These are phyloP conservation scores for Peronospora farinosa DNA, from an alignment of 352 stramenopile genomes.

Conservation along the genomic window DNA sequence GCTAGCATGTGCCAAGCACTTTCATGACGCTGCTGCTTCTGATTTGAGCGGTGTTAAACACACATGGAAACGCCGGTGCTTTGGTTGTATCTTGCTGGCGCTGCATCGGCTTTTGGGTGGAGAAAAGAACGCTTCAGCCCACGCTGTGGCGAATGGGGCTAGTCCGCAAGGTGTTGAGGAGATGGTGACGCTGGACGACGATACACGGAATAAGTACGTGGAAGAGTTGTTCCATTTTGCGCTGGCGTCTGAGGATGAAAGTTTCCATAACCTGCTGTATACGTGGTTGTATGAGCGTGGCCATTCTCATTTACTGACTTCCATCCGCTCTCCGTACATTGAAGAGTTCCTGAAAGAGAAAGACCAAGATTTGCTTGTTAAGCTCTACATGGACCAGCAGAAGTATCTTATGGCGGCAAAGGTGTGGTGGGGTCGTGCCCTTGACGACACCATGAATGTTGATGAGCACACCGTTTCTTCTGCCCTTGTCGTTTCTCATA, in stretches of 20 bases:
- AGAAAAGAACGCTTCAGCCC: conserved; percentile 9
- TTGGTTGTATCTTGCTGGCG: conserved; percentile 65
- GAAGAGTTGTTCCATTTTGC: conserved; percentile 75
- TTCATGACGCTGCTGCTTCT: conserved; percentile 56
- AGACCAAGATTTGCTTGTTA: conserved; percentile 79
- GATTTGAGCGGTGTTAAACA: conserved; percentile 62
- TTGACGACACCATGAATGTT: conserved; percentile 47
- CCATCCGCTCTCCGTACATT: conserved; percentile 67
- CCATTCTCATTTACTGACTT: conserved; percentile 47
- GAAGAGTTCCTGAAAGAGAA: conserved; percentile 80
- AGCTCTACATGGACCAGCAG: conserved; percentile 83
- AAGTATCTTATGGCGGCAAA: conserved; percentile 81
- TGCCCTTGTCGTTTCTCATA: conserved; percentile 36
- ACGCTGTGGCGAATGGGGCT: conserved; percentile 11
- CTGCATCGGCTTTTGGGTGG: conserved; percentile 52
- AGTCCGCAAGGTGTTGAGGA: conserved; percentile 69
- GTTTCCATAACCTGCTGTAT: conserved; percentile 76
- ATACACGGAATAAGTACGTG: conserved; percentile 52
- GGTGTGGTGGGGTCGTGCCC: conserved; percentile 73
- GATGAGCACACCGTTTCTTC: conserved; percentile 35
- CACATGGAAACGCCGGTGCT: conserved; percentile 68
- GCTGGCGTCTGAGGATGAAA: conserved; percentile 61
- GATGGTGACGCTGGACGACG: conserved; percentile 68
- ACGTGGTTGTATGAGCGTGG: conserved; percentile 79
- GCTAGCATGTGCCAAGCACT: conserved; percentile 73